Evolutionary conservation across 768 basidiomycete genomes (phyloP).

Genomic region (Kockovaella imperatae): DNA sequence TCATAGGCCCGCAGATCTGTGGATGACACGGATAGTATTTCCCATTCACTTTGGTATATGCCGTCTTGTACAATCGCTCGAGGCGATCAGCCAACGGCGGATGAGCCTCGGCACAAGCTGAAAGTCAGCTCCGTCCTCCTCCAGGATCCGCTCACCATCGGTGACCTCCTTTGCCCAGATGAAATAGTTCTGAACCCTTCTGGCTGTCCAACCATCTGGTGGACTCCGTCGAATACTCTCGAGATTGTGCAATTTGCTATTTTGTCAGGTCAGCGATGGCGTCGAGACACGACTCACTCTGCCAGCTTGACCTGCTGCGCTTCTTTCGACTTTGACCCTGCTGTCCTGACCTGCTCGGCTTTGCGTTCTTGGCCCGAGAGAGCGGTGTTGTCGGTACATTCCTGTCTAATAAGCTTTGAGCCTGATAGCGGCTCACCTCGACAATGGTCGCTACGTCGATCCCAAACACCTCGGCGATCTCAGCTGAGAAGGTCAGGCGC

Average conservation of each 20-base stretch:
- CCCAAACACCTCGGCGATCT: conserved; percentile 38
- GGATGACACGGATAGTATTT: conserved; percentile 37
- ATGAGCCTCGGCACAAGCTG: conserved; percentile 33
- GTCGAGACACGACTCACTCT: conserved; percentile 24
- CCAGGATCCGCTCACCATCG: conserved; percentile 21
- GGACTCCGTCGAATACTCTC: conserved; percentile 37
- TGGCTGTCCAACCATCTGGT: conserved; percentile 40
- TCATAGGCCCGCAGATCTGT: conserved; percentile 27
- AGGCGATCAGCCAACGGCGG: conserved; percentile 21
- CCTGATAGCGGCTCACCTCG: conserved; percentile 11
- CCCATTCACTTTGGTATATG: conserved; percentile 32
- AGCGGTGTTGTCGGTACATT: conserved; percentile 39
- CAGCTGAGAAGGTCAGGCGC: conserved; percentile 15
- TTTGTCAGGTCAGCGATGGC: neutral
- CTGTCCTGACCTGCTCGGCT: conserved; percentile 32
- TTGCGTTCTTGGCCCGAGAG: conserved; percentile 30
- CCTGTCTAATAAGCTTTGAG: conserved; percentile 10
- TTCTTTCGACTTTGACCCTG: conserved; percentile 33
- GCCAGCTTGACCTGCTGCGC: conserved; percentile 43
- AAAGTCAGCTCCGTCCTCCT: neutral
- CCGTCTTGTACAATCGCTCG: conserved; percentile 34
- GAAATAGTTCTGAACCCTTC: conserved; percentile 41
- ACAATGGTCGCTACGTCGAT: conserved; percentile 41
- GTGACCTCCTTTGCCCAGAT: conserved; percentile 40
- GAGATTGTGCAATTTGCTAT: conserved; percentile 42